Evolutionary conservation across 345 rosid genomes (phyloP), one percentile per base, ranked within the genome.

Genomic region (Lepidium aucheri): DNA sequence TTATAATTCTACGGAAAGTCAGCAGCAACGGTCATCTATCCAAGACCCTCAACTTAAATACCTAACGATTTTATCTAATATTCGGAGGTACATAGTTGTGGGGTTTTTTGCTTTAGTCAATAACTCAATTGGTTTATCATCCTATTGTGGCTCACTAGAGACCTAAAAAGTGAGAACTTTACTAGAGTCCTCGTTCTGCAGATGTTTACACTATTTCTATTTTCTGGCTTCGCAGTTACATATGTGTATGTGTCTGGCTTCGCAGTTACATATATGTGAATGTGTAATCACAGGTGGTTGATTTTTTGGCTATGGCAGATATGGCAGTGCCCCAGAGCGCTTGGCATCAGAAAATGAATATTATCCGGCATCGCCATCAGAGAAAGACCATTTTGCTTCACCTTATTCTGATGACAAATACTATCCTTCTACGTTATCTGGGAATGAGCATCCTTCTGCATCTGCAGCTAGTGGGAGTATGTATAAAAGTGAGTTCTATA

Each of bases 21-120:
- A 64, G 45, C 82, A 50, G 43, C 65, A 38, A 40, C 61, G 46
- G 55, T 72, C 64, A 36, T 72, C 73, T 65, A 70, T 65, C 7
- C 70, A 69, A 16, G 70, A 68, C 11, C 78, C 78, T 68, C 74
- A 68, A 51, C 78, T 69, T 68, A 70, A 76, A 63, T 69, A 76
- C 68, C 56, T 70, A 10, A 64, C 79, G 33, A 58, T 70, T 59
- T 43, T 70, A 51, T 64, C 79, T 34, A 64, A 69, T 70, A 69
- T 76, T 20, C 75, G 72, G 17, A 70, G 79, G 79, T 75, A 68
- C 63, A 14, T 61, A 53, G 10, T 24, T 49, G 20, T 44, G 52
- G n/a, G 7, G 12, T 10, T 50, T 22, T 52, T 38, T 57, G 7
- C 46, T 24, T 58, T 13, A 12, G 52, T 39, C 38, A 4, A 17